Evolutionary conservation across 2,329 filamentous ascomycete species (phyloP).

Genomic region (Xylaria sp.): DNA sequence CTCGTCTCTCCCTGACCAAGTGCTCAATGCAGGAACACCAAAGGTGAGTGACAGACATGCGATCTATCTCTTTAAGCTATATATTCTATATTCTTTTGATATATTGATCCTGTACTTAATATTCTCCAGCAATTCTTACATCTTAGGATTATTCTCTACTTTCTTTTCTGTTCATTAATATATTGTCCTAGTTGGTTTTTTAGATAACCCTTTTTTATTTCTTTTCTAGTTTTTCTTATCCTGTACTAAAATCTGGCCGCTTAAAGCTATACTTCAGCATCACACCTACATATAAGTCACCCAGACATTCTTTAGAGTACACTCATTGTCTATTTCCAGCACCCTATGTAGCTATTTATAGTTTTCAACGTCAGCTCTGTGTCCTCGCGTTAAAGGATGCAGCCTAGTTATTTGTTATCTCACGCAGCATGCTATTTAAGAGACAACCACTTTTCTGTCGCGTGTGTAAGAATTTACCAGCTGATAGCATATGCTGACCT

Average conservation of each 20-base stretch:
- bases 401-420: neutral
- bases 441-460: neutral
- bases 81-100: neutral
- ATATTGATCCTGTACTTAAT: neutral
- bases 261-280: neutral
- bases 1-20: neutral
- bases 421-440: neutral
- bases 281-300: neutral
- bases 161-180: neutral
- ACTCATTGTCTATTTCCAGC: neutral
- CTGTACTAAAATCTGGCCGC: neutral
- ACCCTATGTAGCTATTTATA: neutral
- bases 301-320: neutral
- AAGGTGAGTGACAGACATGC: conserved; percentile 14
- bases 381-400: neutral
- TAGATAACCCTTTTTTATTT: neutral
- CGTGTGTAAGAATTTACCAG: neutral
- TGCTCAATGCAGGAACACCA: neutral
- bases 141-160: neutral
- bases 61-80: neutral
- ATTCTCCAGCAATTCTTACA: neutral
- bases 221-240: neutral
- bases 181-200: neutral
- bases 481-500: conserved; percentile 15
- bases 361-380: neutral